Evolutionary conservation across 129 eudicot genomes (phyloP), one percentile per base, ranked within the genome.

Genomic region (Flaveria ramosissima): DNA sequence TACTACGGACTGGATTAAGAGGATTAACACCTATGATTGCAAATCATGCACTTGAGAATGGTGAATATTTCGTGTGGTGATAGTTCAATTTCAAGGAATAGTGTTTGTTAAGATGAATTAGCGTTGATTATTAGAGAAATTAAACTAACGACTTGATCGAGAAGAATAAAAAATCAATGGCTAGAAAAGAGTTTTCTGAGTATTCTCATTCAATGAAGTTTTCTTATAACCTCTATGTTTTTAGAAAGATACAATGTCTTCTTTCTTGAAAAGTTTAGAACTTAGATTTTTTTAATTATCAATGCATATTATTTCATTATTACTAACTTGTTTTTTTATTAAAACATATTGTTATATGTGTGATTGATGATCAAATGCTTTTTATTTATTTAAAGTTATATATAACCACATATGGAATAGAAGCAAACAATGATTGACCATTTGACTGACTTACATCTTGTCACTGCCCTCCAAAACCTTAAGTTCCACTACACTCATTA

Each of bases 401-500:
- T 23, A 23, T 23, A 23, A 23, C 26, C 26, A 23, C 26, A 23
- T 23, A 23, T 23, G 26, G 26, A 23, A 23, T 13, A 73, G 79
- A 27, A 71, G 75, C 26, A 39, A 64, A 66, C 72, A 79, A 79
- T 80, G 79, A 73, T 73, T 55, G 62, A 55, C 75, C 70, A 80
- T 73, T 80, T 80, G 83, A 80, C 83, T 73, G 79, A 66, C 79
- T 53, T 15, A 59, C 46, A 73, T 73, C 79, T 80, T 73, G 74
- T 80, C 83, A 80, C 83, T 80, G 71, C 75, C 62, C 39, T 80
- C 70, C 50, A 73, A 57, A 80, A 80, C 79, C 79, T 80, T 80
- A 80, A 80, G 83, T 80, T 80, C 74, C 70, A 80, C 79, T n/a
- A 46, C 39, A 14, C 15, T 55, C 83, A 80, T 80, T 26, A 80